These are phyloP conservation scores for Hygrocybe coccinea DNA, from an alignment of 768 basidiomycete species.

Conservation along the genomic window DNA sequence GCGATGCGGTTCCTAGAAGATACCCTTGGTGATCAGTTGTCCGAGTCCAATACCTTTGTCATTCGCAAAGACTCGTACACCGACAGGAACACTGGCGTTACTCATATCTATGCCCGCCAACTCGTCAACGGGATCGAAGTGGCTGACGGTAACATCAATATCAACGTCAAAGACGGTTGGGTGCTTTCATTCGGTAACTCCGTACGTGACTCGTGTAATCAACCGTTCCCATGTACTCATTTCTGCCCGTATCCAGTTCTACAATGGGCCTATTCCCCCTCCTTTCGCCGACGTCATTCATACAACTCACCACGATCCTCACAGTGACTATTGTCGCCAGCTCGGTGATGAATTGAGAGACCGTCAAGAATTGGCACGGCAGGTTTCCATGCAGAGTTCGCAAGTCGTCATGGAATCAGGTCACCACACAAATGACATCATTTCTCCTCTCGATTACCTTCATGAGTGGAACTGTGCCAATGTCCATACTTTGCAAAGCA, in stretches of 20 bases:
- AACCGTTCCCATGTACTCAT: neutral
- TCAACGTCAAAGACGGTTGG: slow-evolving; percentile 82
- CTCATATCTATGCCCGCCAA: slow-evolving; percentile 87
- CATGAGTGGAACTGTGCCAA: slow-evolving; percentile 55
- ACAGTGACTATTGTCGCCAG: slow-evolving; percentile 49
- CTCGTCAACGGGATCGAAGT: slow-evolving; percentile 83
- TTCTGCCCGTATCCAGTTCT: slow-evolving; percentile 53
- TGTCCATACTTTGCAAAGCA: slow-evolving; percentile 37
- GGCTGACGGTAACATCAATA: slow-evolving; percentile 84
- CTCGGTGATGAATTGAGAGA: slow-evolving; percentile 36
- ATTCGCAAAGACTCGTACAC: slow-evolving; percentile 84
- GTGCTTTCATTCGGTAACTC: slow-evolving; percentile 87
- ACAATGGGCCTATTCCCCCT: slow-evolving; percentile 52
- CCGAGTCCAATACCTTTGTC: slow-evolving; percentile 41
- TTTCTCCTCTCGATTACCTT: slow-evolving; percentile 41
- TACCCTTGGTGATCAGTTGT: slow-evolving; percentile 39
- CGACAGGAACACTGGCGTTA: slow-evolving; percentile 78
- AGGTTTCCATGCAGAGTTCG: slow-evolving; percentile 23
- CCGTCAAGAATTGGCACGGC: slow-evolving; percentile 25
- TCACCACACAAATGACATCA: slow-evolving; percentile 6
- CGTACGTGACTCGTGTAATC: slow-evolving; percentile 38
- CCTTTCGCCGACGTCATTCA: slow-evolving; percentile 29
- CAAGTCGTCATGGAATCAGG: slow-evolving; percentile 34
- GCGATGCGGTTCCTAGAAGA: slow-evolving; percentile 58
- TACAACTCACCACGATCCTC: slow-evolving; percentile 31